phyloP scores from a whole-genome alignment of 1,284 basidiomycete genomes.

The Ganoderma boninense region DNA sequence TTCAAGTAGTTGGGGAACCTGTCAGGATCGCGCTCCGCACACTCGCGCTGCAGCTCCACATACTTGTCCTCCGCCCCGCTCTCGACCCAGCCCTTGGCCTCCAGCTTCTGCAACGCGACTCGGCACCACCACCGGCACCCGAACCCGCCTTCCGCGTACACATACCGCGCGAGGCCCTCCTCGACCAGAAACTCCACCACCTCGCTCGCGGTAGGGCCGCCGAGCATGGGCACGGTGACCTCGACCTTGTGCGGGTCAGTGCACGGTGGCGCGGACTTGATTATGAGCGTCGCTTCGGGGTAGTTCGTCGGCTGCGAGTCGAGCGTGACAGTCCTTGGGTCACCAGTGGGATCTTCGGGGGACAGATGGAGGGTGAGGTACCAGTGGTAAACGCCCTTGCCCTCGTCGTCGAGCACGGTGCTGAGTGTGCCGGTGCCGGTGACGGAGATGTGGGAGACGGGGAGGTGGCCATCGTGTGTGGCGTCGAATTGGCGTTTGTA shows the following conservation, averaged over 20 bases:
- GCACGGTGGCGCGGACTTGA: conserved; percentile 14
- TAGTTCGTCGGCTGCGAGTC: conserved; percentile 18
- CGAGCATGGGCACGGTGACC: conserved; percentile 6
- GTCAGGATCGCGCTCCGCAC: conserved; percentile 11
- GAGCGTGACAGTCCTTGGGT: conserved; percentile 8
- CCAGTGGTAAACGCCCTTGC: conserved; percentile 13
- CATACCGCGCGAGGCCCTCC: conserved; percentile 16
- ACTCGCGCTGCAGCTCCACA: conserved; percentile 10
- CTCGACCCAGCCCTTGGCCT: conserved; percentile 15
- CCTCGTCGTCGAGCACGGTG: conserved; percentile 9
- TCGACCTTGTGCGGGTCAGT: conserved; percentile 10
- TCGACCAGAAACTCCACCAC: conserved; percentile 13
- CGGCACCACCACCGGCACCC: conserved; percentile 19
- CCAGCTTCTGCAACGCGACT: conserved; percentile 18
- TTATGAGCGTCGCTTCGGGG: conserved; percentile 14
- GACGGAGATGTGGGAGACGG: conserved; percentile 9
- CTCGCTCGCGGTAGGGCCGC: neutral
- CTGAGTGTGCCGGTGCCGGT: conserved; percentile 15
- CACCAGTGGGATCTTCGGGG: neutral
- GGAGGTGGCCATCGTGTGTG: neutral
- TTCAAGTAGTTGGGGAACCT: conserved; percentile 10
- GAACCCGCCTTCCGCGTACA: conserved; percentile 16
- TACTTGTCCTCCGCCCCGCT: conserved; percentile 14
- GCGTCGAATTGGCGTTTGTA: conserved; percentile 13
- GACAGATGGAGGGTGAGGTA: conserved; percentile 12